Percentiles rank a stretch among this genome's conserved stretches.
These are phyloP conservation scores for Lathyrus oleraceus DNA, from an alignment of 306 rosid genomes.

Conservation along the genomic window DNA sequence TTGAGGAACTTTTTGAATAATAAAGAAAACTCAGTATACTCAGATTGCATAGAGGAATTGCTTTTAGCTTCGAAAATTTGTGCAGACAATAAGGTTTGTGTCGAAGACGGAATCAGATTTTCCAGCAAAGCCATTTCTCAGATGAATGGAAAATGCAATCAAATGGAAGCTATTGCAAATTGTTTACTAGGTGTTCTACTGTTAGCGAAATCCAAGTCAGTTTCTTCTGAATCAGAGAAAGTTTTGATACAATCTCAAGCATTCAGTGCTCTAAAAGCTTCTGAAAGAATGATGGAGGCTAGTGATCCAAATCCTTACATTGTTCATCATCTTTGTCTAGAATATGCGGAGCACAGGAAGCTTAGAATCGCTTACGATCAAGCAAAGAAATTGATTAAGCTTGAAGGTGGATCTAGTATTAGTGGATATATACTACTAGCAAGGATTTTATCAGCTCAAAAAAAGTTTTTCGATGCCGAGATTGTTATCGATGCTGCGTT, in stretches of 20 bases:
- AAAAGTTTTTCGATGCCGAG: constrained; percentile 73
- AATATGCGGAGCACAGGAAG: constrained; percentile 85
- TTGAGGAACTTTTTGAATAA: constrained; percentile 63
- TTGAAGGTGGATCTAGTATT: constrained; percentile 75
- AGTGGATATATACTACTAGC: constrained; percentile 64
- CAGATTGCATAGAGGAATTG: constrained; percentile 50
- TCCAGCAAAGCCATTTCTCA: constrained; percentile 55
- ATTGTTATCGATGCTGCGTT: constrained; percentile 75
- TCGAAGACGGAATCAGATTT: constrained; percentile 67
- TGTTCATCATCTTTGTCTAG: constrained; percentile 75
- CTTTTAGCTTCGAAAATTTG: constrained; percentile 84
- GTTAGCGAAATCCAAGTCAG: constrained; percentile 60
- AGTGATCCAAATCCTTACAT: constrained; percentile 70
- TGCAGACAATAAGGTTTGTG: constrained; percentile 52
- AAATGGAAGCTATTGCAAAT: constrained; percentile 55
- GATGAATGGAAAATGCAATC: constrained; percentile 59
- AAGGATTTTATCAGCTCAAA: constrained; percentile 79
- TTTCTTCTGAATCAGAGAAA: constrained; percentile 69
- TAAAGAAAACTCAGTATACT: constrained; percentile 44
- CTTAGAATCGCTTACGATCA: constrained; percentile 63
- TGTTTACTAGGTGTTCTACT: constrained; percentile 73
- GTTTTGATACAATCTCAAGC: constrained; percentile 64
- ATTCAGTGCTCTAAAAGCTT: constrained; percentile 53
- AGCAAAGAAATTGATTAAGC: constrained; percentile 64
- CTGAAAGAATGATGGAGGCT: constrained; percentile 61